A percentile compares a stretch with the other conserved stretches of the same genome.
These are phyloP conservation scores for Brassica rapa DNA, from an alignment of 345 rosid genomes.

Conservation along the genomic window DNA sequence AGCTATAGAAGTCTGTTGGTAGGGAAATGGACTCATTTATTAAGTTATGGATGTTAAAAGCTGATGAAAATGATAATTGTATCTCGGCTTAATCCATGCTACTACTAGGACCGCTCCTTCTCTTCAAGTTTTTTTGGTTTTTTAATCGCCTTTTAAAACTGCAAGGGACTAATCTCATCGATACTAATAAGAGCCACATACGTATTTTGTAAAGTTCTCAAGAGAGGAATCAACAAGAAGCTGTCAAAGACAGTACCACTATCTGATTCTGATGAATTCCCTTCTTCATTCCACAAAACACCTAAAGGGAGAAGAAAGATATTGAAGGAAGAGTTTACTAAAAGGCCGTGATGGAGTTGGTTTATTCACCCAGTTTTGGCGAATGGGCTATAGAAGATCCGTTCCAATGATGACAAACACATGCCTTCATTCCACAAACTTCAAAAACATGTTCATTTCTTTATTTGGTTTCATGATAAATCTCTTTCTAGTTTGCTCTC, in stretches of 20 bases:
- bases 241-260: background rate
- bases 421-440: background rate
- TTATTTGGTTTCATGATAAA: background rate
- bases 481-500: background rate
- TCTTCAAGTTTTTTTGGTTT: too few species aligned
- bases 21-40: too few species aligned
- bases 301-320: background rate
- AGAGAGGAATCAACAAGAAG: background rate
- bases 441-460: background rate
- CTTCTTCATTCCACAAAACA: background rate
- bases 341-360: background rate
- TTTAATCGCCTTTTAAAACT: too few species aligned
- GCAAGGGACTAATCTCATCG: too few species aligned
- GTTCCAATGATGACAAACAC: too few species aligned
- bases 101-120: too few species aligned
- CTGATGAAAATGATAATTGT: too few species aligned
- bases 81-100: too few species aligned
- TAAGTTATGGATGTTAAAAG: too few species aligned
- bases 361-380: background rate
- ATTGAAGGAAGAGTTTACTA: background rate
- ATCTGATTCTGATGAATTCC: background rate
- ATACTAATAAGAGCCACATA: background rate
- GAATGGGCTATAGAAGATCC: too few species aligned
- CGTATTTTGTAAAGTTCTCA: background rate
- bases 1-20: slow-evolving; percentile 77